Evolutionary conservation across 768 basidiomycete species (phyloP).

Genomic region (Trametes cinnabarina): DNA sequence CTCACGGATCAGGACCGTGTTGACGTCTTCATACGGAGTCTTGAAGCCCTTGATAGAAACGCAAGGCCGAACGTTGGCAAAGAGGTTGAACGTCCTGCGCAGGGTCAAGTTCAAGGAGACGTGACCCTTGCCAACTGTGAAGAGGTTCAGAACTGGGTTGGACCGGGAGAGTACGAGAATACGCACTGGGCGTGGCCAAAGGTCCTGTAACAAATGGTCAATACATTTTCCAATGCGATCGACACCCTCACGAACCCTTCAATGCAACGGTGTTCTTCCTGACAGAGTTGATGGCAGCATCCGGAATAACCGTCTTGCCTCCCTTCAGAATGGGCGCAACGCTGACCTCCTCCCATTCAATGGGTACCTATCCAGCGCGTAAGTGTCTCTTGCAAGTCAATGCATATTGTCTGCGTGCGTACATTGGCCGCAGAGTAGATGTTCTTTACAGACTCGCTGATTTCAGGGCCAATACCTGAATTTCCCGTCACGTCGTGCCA

Average conservation of each 20-base stretch:
- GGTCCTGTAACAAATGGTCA: slow-evolving; percentile 54
- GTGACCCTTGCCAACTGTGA: slow-evolving; percentile 93
- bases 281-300: slow-evolving; percentile 84
- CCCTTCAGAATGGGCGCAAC: slow-evolving; percentile 91
- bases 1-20: slow-evolving; percentile 97
- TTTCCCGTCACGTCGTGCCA: slow-evolving; percentile 18
- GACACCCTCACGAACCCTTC: slow-evolving; percentile 63
- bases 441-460: slow-evolving; percentile 90
- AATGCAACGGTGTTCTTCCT: slow-evolving; percentile 97
- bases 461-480: slow-evolving; percentile 96
- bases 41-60: slow-evolving; percentile 95
- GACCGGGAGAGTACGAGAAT: not conserved
- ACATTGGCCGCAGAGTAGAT: slow-evolving; percentile 91
- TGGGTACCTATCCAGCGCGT: slow-evolving; percentile 69
- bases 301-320: slow-evolving; percentile 97
- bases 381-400: slow-evolving; percentile 1
- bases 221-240: not conserved
- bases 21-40: slow-evolving; percentile 97
- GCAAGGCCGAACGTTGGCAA: slow-evolving; percentile 98
- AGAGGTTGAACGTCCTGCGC: slow-evolving; percentile 95
- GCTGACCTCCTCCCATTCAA: slow-evolving; percentile 98
- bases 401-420: slow-evolving; percentile 14
- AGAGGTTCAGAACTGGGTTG: slow-evolving; percentile 11
- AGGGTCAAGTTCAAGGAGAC: slow-evolving; percentile 97
- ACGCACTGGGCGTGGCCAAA: slow-evolving; percentile 93